A percentile compares a stretch with the other conserved stretches of the same genome.
Evolutionary conservation across 352 stramenopile genomes (phyloP).

Genomic region (Globisporangium polare): DNA sequence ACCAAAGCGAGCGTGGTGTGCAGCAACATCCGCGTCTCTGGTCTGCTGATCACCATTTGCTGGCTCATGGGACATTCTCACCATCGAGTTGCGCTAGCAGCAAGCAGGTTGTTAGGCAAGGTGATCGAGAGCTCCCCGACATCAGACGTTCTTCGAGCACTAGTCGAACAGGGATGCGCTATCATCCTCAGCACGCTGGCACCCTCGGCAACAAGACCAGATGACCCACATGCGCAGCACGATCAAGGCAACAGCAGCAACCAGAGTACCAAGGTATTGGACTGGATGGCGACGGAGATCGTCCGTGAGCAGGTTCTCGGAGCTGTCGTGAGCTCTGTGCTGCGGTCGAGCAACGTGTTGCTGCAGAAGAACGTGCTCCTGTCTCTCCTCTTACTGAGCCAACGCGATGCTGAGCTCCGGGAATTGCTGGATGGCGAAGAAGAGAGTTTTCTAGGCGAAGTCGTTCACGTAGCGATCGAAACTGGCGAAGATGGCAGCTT

Average conservation of each 20-base stretch:
- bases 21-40: slow-evolving; percentile 1
- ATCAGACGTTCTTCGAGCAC: slow-evolving; percentile 7
- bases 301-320: not conserved
- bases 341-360: slow-evolving; percentile 14
- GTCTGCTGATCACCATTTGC: slow-evolving; percentile 11
- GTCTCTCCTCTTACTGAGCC: slow-evolving; percentile 5
- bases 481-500: slow-evolving; percentile 6
- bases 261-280: not conserved
- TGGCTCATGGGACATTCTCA: slow-evolving; percentile 13
- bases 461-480: slow-evolving; percentile 9
- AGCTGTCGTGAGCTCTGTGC: not conserved
- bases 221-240: not conserved
- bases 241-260: not conserved
- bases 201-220: too few relatives aligned
- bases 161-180: slow-evolving; percentile 13
- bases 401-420: not conserved
- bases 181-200: not conserved
- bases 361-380: slow-evolving; percentile 16
- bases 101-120: not conserved
- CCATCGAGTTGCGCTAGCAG: not conserved
- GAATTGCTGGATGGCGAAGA: slow-evolving; percentile 3
- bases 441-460: not conserved
- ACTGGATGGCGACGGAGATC: slow-evolving; percentile 7
- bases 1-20: not conserved
- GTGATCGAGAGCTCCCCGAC: slow-evolving; percentile 4